Evolutionary conservation across 345 rosid species (phyloP).

Genomic region (Melaleuca quinquenervia): DNA sequence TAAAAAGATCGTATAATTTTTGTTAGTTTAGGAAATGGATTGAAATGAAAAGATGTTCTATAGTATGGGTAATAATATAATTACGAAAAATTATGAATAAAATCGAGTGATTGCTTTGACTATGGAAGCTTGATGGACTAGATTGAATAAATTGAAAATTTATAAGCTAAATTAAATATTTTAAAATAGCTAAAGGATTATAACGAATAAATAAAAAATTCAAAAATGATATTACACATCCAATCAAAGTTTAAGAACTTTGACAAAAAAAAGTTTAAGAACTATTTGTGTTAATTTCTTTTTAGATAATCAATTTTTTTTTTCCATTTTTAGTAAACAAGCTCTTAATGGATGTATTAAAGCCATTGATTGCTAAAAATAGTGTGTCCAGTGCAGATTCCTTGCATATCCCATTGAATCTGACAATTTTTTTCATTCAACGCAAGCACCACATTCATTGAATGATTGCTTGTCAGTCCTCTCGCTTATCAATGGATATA

Average conservation of each 20-base stretch:
- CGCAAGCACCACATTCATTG: background rate
- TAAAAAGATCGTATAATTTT: background rate
- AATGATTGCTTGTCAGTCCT: background rate
- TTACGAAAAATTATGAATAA: background rate
- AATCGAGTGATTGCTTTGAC: background rate
- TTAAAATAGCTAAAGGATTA: background rate
- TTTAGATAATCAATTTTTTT: background rate
- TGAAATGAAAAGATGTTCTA: background rate
- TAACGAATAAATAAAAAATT: fast-evolving
- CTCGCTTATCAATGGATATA: background rate
- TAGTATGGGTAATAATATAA: background rate
- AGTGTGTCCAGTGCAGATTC: too few relatives aligned
- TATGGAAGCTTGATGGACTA: background rate
- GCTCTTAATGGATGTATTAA: background rate
- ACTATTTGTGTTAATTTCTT: background rate
- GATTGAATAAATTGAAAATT: background rate
- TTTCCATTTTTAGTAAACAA: background rate
- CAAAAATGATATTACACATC: fast-evolving
- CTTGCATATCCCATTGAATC: background rate
- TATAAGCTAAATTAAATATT: background rate
- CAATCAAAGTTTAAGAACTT: background rate
- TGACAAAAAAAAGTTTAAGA: background rate
- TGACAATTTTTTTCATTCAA: background rate
- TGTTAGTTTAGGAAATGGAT: background rate
- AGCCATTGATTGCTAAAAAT: too few relatives aligned